Evolutionary conservation across 73 alveolate species (phyloP).

Genomic region (Blepharisma stoltei): DNA sequence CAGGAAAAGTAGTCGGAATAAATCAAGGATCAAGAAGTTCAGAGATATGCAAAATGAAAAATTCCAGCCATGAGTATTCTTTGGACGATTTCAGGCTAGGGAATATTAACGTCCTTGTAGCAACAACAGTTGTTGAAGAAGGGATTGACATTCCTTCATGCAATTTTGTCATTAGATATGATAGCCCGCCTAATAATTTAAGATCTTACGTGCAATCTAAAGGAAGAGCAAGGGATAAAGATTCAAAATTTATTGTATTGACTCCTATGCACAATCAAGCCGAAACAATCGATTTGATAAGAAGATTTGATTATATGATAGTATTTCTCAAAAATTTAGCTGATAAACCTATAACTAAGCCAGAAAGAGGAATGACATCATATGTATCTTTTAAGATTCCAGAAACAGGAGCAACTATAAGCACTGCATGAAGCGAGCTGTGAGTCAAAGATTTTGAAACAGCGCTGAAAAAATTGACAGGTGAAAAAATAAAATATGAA

Average conservation of each 20-base stretch:
- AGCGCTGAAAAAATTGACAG: neutral
- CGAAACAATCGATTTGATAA: neutral
- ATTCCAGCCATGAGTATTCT: neutral
- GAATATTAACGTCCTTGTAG: conserved; percentile 44
- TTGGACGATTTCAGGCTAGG: conserved; percentile 40
- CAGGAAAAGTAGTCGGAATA: neutral
- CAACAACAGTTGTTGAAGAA: conserved; percentile 60
- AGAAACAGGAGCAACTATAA: neutral
- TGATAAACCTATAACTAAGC: neutral
- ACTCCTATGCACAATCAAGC: conserved; percentile 21
- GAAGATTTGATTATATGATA: neutral
- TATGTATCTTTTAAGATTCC: neutral
- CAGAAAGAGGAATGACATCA: neutral
- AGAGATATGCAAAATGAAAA: neutral
- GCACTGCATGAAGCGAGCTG: neutral
- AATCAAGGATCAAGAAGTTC: neutral
- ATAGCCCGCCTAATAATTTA: conserved; percentile 36
- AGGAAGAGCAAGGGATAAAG: conserved; percentile 49
- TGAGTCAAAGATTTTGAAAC: neutral
- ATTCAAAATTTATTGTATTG: conserved; percentile 45
- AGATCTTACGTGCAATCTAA: conserved; percentile 51
- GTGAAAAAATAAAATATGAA: neutral
- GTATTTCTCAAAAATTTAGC: neutral
- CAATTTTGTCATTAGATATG: conserved; percentile 46
- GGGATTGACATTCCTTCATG: conserved; percentile 61